Conservation (phyloP, 108 stramenopile genomes). For the Aurantiochytrium sp. region DNA sequence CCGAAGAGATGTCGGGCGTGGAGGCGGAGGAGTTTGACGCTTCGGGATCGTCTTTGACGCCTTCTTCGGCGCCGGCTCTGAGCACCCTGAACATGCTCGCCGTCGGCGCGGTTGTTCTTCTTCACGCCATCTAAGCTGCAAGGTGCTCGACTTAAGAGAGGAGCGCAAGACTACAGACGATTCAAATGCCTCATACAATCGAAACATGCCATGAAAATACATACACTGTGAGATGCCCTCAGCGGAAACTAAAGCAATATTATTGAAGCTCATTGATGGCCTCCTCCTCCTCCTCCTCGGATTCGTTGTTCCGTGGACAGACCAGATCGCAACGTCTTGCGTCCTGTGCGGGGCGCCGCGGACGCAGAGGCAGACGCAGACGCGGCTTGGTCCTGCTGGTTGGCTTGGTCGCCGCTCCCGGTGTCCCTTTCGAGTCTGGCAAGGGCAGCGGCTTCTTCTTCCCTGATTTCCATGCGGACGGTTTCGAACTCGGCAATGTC, state of each 20-base stretch:
- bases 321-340: neutral
- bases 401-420: too few species aligned
- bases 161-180: too few species aligned
- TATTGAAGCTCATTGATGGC: too few species aligned
- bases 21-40: neutral
- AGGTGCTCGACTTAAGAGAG: neutral
- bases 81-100: neutral
- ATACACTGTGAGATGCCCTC: too few species aligned
- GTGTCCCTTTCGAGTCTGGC: too few species aligned
- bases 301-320: neutral
- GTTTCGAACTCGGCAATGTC: neutral
- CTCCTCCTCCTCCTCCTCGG: neutral
- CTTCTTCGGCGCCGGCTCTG: neutral
- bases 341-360: neutral
- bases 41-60: neutral
- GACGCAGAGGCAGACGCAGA: too few species aligned
- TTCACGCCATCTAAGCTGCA: neutral
- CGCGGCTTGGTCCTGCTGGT: too few species aligned
- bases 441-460: too few species aligned
- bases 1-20: neutral
- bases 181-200: too few species aligned
- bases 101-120: neutral
- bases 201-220: too few species aligned
- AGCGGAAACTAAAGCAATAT: too few species aligned
- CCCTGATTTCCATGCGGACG: too few species aligned